Percentiles rank a stretch among this genome's conserved stretches.
These are phyloP conservation scores for Phialophora tarda DNA, from an alignment of 2,329 filamentous ascomycete genomes.

Conservation along the genomic window DNA sequence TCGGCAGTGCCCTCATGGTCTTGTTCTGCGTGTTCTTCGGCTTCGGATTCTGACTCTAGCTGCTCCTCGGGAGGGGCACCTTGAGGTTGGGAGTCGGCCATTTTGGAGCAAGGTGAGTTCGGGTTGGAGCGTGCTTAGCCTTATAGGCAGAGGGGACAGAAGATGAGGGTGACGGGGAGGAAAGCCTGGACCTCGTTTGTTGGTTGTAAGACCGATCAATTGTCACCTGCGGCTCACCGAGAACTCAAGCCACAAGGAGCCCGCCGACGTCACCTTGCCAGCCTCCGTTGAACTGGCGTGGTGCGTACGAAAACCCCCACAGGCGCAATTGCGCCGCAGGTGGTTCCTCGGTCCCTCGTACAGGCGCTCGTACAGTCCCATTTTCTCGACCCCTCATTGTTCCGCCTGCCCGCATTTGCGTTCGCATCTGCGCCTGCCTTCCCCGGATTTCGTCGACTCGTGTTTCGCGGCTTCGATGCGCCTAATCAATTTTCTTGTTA, in stretches of 20 bases:
- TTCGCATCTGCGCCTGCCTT: not conserved
- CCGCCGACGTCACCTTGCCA: not conserved
- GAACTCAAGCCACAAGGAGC: not conserved
- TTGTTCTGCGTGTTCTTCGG: constrained; percentile 29
- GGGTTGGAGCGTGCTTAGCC: not conserved
- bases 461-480: not conserved
- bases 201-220: not conserved
- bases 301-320: too few species aligned
- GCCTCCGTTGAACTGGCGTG: not conserved
- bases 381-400: not conserved
- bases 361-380: not conserved
- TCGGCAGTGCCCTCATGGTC: constrained; percentile 18
- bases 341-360: not conserved
- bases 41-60: constrained; percentile 37
- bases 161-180: not conserved
- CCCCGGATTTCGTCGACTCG: not conserved
- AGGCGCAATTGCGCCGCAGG: not conserved
- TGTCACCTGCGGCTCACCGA: not conserved
- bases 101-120: not conserved
- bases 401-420: constrained; percentile 7
- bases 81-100: constrained; percentile 23
- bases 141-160: not conserved
- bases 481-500: not conserved
- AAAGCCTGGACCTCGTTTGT: not conserved
- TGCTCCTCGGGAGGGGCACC: constrained; percentile 26